A percentile compares a stretch with the other conserved stretches of the same genome.
Conservation (phyloP, 2,329 filamentous ascomycete species). For the Hawksworthiomyces lignivorus region DNA sequence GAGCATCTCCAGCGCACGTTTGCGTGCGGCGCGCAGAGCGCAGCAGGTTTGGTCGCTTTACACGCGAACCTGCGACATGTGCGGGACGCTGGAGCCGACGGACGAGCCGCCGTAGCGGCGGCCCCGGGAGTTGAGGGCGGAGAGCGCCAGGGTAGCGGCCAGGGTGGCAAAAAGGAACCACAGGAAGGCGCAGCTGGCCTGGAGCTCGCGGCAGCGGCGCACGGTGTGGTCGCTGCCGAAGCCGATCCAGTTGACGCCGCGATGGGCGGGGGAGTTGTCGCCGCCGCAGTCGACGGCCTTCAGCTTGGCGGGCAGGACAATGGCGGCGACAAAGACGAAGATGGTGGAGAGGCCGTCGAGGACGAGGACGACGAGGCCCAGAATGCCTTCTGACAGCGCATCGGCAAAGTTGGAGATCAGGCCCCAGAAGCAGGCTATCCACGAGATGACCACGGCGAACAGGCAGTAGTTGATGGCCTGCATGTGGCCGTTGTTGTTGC, state of each 20-base stretch:
- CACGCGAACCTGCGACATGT: constrained; percentile 50
- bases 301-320: constrained; percentile 65
- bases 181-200: constrained; percentile 67
- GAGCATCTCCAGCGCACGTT: too few relatives aligned
- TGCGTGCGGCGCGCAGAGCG: too few relatives aligned
- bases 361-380: constrained; percentile 44
- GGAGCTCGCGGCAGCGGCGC: constrained; percentile 66
- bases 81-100: constrained; percentile 34
- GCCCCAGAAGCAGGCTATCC: constrained; percentile 58
- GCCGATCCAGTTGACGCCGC: constrained; percentile 46
- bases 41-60: constrained; percentile 5
- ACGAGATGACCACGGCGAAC: constrained; percentile 60
- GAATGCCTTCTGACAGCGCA: constrained; percentile 27
- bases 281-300: constrained; percentile 61
- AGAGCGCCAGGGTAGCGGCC: constrained; percentile 47
- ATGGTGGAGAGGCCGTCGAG: constrained; percentile 54
- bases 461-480: constrained; percentile 57
- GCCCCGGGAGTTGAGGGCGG: constrained; percentile 40
- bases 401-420: constrained; percentile 48
- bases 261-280: constrained; percentile 22
- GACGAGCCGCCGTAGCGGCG: constrained; percentile 37
- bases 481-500: constrained; percentile 34
- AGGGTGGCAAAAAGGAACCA: constrained; percentile 69
- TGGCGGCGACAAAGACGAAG: constrained; percentile 62
- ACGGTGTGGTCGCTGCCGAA: constrained; percentile 51